Conservation (phyloP, 108 stramenopile species). For the Aureococcus anophagefferens region DNA sequence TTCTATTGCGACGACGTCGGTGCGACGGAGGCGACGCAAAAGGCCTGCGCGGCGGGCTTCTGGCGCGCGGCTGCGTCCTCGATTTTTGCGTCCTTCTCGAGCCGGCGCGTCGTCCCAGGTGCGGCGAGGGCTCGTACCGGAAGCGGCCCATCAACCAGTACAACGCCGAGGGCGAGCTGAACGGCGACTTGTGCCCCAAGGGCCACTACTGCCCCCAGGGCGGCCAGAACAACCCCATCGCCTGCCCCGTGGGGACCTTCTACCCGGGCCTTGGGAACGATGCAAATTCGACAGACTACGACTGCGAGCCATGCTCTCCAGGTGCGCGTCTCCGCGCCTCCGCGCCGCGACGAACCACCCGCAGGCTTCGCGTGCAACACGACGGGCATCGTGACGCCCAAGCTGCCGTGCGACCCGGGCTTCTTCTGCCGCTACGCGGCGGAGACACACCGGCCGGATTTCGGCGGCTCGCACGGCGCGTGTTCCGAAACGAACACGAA, state of each 20-base stretch:
- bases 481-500: background rate
- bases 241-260: conserved; percentile 32
- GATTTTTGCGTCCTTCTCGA: too few relatives aligned
- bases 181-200: conserved; percentile 10
- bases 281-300: conserved; percentile 5
- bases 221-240: background rate
- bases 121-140: too few relatives aligned
- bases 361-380: conserved; percentile 6
- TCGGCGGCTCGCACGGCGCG: background rate
- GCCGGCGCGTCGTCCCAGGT: too few relatives aligned
- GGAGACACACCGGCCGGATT: background rate
- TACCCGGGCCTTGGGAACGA: conserved; percentile 7
- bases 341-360: background rate
- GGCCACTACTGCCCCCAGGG: conserved; percentile 16
- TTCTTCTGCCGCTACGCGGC: conserved; percentile 17
- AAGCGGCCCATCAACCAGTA: too few relatives aligned
- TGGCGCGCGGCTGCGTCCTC: too few relatives aligned
- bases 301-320: conserved; percentile 28
- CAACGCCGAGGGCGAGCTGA: conserved; percentile 1
- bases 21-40: conserved; percentile 5
- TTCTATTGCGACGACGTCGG: conserved; percentile 24
- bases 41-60: conserved; percentile 26
- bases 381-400: conserved; percentile 14
- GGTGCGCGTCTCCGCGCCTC: background rate
- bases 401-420: conserved; percentile 21